phyloP scores from a whole-genome alignment of 768 basidiomycete genomes.

The Filobasidium wieringae region DNA sequence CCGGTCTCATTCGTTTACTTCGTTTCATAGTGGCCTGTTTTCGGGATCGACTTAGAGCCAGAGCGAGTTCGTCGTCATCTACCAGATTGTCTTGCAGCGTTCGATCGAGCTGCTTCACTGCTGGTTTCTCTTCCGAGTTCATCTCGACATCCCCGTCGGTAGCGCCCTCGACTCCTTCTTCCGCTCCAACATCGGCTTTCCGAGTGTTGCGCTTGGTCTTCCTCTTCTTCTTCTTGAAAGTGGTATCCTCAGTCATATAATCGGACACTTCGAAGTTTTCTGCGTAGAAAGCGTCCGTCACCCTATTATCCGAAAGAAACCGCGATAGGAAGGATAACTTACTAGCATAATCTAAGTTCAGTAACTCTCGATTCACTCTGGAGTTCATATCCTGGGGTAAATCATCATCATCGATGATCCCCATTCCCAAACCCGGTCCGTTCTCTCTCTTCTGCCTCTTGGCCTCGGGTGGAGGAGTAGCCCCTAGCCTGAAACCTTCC shows the following conservation, averaged over 20 bases:
- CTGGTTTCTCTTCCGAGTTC: conserved; percentile 50
- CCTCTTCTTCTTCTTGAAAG: conserved; percentile 97
- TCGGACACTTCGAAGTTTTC: conserved; percentile 80
- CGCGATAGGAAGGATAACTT: conserved; percentile 35
- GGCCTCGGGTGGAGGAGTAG: conserved; percentile 24
- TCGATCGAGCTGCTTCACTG: conserved; percentile 46
- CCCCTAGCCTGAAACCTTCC: conserved; percentile 80
- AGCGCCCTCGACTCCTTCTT: conserved; percentile 44
- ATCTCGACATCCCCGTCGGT: conserved; percentile 63
- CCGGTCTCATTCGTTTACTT: conserved; percentile 59
- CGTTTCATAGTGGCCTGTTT: conserved; percentile 65
- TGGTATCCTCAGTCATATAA: conserved; percentile 78
- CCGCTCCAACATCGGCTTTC: conserved; percentile 43
- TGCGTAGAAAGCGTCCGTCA: conserved; percentile 28
- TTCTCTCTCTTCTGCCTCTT: not conserved
- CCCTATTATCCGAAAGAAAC: conserved; percentile 20
- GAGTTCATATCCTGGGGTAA: conserved; percentile 44
- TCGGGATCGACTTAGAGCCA: conserved; percentile 72
- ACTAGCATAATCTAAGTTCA: conserved; percentile 86
- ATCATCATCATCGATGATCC: conserved; percentile 31
- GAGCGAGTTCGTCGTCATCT: conserved; percentile 96
- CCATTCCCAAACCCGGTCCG: conserved; percentile 24
- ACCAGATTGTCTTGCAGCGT: conserved; percentile 81
- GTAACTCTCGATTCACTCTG: conserved; percentile 62
- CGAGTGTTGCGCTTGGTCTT: conserved; percentile 69